Evolutionary conservation across 2,329 filamentous ascomycete species (phyloP), one percentile per base, ranked within the genome.

Genomic region (Trichoderma sp.): DNA sequence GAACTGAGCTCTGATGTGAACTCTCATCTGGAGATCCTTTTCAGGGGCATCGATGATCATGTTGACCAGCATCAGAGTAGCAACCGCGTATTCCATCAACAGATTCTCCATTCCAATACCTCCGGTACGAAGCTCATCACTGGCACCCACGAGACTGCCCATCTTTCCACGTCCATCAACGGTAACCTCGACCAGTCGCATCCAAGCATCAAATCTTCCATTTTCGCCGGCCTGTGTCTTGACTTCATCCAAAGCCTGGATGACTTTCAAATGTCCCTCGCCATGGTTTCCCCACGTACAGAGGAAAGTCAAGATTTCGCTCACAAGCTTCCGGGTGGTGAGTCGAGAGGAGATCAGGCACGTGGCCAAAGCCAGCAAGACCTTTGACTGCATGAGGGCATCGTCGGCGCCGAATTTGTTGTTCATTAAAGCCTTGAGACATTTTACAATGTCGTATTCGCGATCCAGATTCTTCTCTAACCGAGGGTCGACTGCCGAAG

Each of bases 371-470:
- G 96, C 92, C 68, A 96, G 89, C 71, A 97, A 90, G 71, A 98
- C 92, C 77, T 95, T 93, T 77, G 96, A 92, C 77, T 98, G 94
- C 70, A 89, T 85, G 68, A 99, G 84, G 21, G 96, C 96, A 85
- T 99, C 94, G 78, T 99, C 96, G 71, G 96, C 96, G 71, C 96
- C 96, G 79, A 97, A 98, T 79, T 97, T 97, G 87, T 97, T 99
- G 88, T 99, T 99, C 91, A 98, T 97, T 69, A 98, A 82, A 37
- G 94, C 94, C 83, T 98, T 98, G 69, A 99, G 82, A 82, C 96
- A 98, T 82, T 99, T 99, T 77, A 97, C 89, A 71, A 99, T 97
- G 77, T 98, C 96, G 78, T 98, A 98, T 81, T 97, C 94, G 73
- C 91, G 89, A 76, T 97, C 94, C 60, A 96, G 84, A 76, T 95